Evolutionary conservation across 2,329 filamentous ascomycete genomes (phyloP), one percentile per base, ranked within the genome.

Genomic region (Botryotinia narcissicola): DNA sequence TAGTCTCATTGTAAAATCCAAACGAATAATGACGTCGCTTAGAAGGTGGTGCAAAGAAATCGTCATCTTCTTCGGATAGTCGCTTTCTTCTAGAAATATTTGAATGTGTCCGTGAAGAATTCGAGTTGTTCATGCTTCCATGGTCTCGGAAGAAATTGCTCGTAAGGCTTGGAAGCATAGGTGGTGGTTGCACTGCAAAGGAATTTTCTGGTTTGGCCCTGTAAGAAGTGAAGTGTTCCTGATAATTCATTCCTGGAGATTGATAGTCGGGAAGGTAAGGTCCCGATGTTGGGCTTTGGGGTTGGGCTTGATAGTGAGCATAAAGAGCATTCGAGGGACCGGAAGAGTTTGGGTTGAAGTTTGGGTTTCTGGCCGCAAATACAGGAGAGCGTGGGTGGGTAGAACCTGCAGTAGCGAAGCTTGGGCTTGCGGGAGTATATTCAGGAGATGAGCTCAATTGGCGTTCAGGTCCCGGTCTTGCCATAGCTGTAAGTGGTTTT

Each of bases 151-250:
- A 10, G 1, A 22, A 14, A 12, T 32, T 9, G 9, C 6, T 35
- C 0, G 20, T 6, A 14, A 25, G 2, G 16, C 6, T 54, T 54
- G 51, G 51, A 29, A 18, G 12, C n/a, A n/a, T 29, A 16, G n/a
- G 5, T 54, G 12, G n/a, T 29, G 51, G 6, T 54, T 29, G n/a
- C 51, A 18, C 0, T 9, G n/a, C 51, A 29, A 18, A 29, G n/a
- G 3, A 57, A 1, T 8, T 29, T 14, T 3, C 16, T 22, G n/a
- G 10, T 48, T 14, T 4, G 9, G 6, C n/a, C 0, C n/a, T 6
- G 46, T 12, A 64, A 25, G 29, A 10, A 25, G 42, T 29, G 8
- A 16, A 51, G 14, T 10, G 14, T 37, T 60, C 57, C 9, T 7
- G 57, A 35, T 59, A 16, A 32, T 35, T 12, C 29, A 20, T 9